phyloP scores from a whole-genome alignment of 163 green algal genomes.

The Scenedesmus sp. region DNA sequence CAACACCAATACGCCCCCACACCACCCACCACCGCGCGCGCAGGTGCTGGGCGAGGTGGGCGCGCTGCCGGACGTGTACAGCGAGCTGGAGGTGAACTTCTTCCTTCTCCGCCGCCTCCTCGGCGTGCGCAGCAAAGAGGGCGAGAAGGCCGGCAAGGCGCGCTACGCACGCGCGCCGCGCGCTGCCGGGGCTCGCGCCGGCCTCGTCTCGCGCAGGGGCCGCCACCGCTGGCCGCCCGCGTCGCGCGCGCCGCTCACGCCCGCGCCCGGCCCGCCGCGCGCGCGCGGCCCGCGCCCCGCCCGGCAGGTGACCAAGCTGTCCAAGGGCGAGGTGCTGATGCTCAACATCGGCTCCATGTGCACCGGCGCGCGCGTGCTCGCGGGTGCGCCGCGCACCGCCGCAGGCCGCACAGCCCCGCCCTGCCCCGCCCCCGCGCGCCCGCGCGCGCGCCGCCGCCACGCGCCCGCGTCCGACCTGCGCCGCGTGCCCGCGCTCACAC shows the following conservation, averaged over 20 bases:
- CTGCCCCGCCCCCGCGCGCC: conserved; percentile 1
- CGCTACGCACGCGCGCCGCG: not conserved
- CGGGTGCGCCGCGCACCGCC: no score
- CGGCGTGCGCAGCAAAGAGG: conserved; percentile 92
- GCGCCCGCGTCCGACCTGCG: no score
- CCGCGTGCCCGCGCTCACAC: no score
- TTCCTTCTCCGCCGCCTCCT: conserved; percentile 98
- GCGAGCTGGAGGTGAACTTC: conserved; percentile 99
- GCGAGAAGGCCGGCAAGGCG: conserved; percentile 98
- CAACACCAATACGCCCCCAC: no score
- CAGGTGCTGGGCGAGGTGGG: conserved; percentile 93
- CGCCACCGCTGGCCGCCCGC: not conserved
- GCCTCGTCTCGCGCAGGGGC: not conserved
- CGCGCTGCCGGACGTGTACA: conserved; percentile 95
- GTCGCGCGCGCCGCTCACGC: not conserved
- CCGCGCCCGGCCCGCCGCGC: not conserved
- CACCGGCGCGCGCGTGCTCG: conserved; percentile 95
- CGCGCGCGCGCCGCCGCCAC: no score
- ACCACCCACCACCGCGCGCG: no score
- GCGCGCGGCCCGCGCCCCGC: not conserved
- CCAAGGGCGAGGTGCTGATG: conserved; percentile 99
- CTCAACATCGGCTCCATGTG: conserved; percentile 99
- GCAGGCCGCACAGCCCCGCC: not conserved
- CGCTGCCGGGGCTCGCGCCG: not conserved
- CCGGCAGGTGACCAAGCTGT: conserved; percentile 89